Base-by-base conservation (phyloP, 2,329 filamentous ascomycete genomes). In the Macroventuria anomochaeta region DNA sequence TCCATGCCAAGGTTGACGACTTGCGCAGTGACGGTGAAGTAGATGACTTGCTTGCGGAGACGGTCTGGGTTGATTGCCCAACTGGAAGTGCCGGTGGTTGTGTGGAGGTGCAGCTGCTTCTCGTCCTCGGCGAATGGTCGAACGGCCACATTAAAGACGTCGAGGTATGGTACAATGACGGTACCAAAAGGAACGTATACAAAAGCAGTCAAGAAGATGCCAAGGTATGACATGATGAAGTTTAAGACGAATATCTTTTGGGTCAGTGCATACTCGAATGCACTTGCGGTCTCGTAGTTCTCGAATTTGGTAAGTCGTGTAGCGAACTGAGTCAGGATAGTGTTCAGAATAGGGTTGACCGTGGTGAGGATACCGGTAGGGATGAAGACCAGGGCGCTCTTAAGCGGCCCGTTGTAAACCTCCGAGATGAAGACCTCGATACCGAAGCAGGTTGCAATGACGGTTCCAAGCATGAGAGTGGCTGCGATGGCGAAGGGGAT, bases 351-450 rank as follows among this genome's bases (percentile, higher is more conserved):
- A 0, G 95, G 95, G 47, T 96, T 86, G 42, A 89, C 82, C 1
- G 88, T 83, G 1, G 90, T 93, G n/a, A 97, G 82, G 5, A 99
- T 85, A 23, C 95, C 82, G 0, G 93, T 97, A 0, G 95, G 95
- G 6, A 96, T 78, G 75, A 96, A 97, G 21, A 89, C 84, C 63
- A 99, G 74, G 55, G 96, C 88, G 17, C 84, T 83, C 77, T 97
- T 96, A 59, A 96, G 86, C 0, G 92, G 91, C 0, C 95, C 95
- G 55, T 87, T 84, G 74, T 99, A 97, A 13, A 97, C 87, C 75
- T 99, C 92, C 0, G 90, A 93, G 62, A 99, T 91, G 77, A 97
- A 97, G 26, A 97, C 91, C 72, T 99, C 95, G 57, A 97, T 90
- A 7, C 88, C 90, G 73, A 97, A 97, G 69, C 91, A 95, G 12